phyloP scores from a whole-genome alignment of 164 flowering plant species.

The Brasenia schreberi region DNA sequence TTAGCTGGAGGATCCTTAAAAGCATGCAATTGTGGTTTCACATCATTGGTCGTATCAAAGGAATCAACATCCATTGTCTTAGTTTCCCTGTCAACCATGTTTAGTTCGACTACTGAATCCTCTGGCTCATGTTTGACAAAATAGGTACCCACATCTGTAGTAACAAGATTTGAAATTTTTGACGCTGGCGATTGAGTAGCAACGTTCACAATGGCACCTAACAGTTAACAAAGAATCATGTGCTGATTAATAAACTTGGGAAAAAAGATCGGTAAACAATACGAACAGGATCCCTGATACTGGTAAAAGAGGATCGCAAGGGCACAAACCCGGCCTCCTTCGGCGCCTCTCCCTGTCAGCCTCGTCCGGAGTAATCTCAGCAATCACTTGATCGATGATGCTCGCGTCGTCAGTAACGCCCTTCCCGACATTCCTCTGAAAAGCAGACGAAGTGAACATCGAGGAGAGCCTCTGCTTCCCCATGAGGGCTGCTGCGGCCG shows the following conservation, averaged over 20 bases:
- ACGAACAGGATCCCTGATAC: too few relatives aligned
- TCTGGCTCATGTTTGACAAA: background rate
- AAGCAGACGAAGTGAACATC: slow-evolving; percentile 72
- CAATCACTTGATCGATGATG: slow-evolving; percentile 80
- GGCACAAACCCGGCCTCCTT: slow-evolving; percentile 19
- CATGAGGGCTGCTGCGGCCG: slow-evolving; percentile 81
- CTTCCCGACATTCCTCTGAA: slow-evolving; percentile 45
- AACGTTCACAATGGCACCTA: background rate
- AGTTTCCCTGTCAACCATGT: background rate
- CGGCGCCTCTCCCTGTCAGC: slow-evolving; percentile 63
- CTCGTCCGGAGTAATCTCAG: slow-evolving; percentile 87
- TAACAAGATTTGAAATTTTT: background rate
- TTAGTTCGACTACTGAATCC: background rate
- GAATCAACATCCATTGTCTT: background rate
- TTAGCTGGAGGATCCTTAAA: slow-evolving; percentile 5
- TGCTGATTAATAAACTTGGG: too few relatives aligned
- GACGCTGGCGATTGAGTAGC: background rate
- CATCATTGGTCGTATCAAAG: slow-evolving; percentile 13
- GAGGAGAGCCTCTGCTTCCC: slow-evolving; percentile 76
- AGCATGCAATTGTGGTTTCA: slow-evolving; percentile 5
- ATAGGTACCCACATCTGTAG: background rate
- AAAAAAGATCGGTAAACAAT: too few relatives aligned
- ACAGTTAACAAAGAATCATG: too few relatives aligned
- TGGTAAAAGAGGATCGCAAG: background rate
- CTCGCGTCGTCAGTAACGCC: slow-evolving; percentile 21